Evolutionary conservation across 176 grass and related monocot species (phyloP), one percentile per base, ranked within the genome.

Genomic region (Aegilops tauschii): DNA sequence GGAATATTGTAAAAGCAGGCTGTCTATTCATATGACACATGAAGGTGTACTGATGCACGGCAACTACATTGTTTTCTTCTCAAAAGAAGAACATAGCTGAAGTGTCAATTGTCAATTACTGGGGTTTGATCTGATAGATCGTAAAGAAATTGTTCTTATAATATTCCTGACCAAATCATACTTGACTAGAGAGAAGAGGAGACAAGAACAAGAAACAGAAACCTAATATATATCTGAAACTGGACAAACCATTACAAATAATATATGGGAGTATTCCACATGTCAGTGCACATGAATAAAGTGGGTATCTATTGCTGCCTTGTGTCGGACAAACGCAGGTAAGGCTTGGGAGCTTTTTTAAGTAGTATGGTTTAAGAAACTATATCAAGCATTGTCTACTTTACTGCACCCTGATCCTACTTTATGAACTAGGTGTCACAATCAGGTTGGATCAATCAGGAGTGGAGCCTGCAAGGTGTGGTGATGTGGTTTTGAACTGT

Each of bases 21-120:
- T 82, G 70, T 82, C 32, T 8, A 88, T 78, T 83, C 8, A 31
- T 66, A 85, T 29, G 23, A 66, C 16, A 54, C 58, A 23, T 36
- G 47, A 42, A 80, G 34, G 18, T 81, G 40, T 68, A 76, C 18
- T 76, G 18, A 67, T 85, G 76, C 44, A 45, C 12, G 64, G 0
- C 64, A 32, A 42, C 59, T 65, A 66, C 44, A 50, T 9, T 80
- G 34, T 67, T 85, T 80, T 44, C 82, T 85, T 89, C 39, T 80
- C 13, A 31, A 40, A 8, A 31, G 56, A 89, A 84, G 65, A 75
- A 59, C 28, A 20, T 42, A 68, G 12, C 61, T 81, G 83, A 47
- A 21, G 17, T 76, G 78, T 76, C 45, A 66, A 68, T 54, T 58
- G n/a, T 85, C 25, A 56, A 40, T 40, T 28, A 34, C 45, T 67